Percentiles rank a stretch among this genome's conserved stretches.
Conservation (phyloP, 2,329 filamentous ascomycete genomes). For the Aspergillus piperis region DNA sequence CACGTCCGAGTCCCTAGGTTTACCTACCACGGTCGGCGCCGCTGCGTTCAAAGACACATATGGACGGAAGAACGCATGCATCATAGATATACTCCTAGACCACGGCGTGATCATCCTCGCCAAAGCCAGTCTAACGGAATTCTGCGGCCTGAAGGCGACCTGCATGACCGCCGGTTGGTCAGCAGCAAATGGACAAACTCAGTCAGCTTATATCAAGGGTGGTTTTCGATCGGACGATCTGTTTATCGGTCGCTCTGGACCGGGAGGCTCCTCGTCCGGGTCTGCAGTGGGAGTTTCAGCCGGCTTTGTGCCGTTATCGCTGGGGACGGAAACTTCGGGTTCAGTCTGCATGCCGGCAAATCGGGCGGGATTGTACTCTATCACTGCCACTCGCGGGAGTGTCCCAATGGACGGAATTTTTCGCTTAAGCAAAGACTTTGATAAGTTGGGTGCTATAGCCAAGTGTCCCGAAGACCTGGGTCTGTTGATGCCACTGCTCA, state of each 20-base stretch:
- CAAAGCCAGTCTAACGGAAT: conserved; percentile 1
- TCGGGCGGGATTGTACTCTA: not conserved
- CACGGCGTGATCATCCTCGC: not conserved
- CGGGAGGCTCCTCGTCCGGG: not conserved
- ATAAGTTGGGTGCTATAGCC: not conserved
- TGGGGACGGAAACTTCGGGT: not conserved
- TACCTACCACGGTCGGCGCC: not conserved
- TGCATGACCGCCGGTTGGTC: conserved; percentile 6
- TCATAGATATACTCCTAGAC: not conserved
- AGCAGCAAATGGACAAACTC: not conserved
- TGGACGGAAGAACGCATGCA: not conserved
- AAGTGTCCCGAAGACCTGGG: not conserved
- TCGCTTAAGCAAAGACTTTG: not conserved
- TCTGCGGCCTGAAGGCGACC: not conserved
- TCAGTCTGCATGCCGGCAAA: conserved; percentile 2
- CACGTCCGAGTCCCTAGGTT: not conserved
- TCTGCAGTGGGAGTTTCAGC: not conserved
- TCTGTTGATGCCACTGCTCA: not conserved
- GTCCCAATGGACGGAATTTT: not conserved
- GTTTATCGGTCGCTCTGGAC: not conserved
- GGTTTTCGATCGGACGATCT: not conserved
- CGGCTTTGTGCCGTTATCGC: not conserved
- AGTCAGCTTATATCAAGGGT: not conserved
- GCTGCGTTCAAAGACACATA: not conserved
- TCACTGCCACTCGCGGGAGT: not conserved